These are phyloP conservation scores for Ceratocystis smalleyi DNA, from an alignment of 2,329 filamentous ascomycete species.

Conservation along the genomic window DNA sequence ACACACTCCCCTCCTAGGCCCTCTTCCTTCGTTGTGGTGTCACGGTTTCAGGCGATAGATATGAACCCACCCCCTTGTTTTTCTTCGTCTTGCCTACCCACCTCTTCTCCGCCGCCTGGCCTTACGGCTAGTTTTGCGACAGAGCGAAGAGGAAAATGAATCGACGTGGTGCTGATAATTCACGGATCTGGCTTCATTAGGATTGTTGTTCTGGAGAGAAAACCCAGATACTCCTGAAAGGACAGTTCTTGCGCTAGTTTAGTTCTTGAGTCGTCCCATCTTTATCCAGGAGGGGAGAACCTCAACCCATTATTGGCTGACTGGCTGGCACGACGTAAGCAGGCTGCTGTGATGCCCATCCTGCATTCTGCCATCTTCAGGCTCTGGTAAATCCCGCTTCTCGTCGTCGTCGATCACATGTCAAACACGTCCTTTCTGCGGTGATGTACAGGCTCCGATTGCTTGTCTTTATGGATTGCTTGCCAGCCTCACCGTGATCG, in stretches of 20 bases:
- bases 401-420: neutral
- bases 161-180: neutral
- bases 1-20: neutral
- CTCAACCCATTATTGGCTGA: too few species aligned
- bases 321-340: too few species aligned
- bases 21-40: neutral
- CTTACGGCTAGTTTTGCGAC: neutral
- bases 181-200: neutral
- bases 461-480: too few species aligned
- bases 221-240: neutral
- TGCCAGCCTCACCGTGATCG: too few species aligned
- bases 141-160: neutral
- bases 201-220: neutral
- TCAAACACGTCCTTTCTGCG: neutral
- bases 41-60: slow-evolving; percentile 5
- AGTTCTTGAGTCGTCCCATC: neutral
- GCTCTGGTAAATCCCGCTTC: neutral
- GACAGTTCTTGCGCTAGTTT: too few species aligned
- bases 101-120: neutral
- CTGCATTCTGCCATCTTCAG: neutral
- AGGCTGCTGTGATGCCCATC: neutral
- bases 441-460: neutral
- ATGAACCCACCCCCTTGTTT: neutral
- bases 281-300: neutral
- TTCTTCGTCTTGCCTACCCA: too few species aligned